These are phyloP conservation scores for Gardenia jasminoides DNA, from an alignment of 257 asterid genomes.

Conservation along the genomic window DNA sequence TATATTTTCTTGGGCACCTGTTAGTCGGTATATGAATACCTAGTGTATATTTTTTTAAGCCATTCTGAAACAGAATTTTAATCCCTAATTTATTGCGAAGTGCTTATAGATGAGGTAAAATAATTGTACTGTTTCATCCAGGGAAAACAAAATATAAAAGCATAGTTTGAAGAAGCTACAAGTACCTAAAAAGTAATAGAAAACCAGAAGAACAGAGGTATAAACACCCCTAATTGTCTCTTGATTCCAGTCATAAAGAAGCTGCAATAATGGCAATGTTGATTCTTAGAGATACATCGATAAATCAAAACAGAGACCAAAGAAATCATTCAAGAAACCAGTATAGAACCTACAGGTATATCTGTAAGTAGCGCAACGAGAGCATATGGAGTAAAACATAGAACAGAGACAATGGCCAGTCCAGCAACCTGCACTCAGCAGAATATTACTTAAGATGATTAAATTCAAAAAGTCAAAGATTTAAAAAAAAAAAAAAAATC, in stretches of 20 bases:
- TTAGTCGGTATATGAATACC: not conserved
- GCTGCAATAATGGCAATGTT: constrained; percentile 45
- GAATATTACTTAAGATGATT: not conserved
- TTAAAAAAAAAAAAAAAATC: not conserved
- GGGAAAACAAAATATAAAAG: not conserved
- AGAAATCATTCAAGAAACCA: constrained; percentile 1
- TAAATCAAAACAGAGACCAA: constrained; percentile 6
- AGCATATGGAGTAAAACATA: constrained; percentile 81
- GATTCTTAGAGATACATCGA: constrained; percentile 8
- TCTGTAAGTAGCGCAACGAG: constrained; percentile 59
- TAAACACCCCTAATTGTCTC: constrained; percentile 35
- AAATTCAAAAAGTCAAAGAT: not conserved
- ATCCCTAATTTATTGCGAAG: not conserved
- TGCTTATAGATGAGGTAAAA: not conserved
- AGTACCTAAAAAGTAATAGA: constrained; percentile 80
- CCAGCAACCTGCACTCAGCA: constrained; percentile 70
- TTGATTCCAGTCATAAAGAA: constrained; percentile 68
- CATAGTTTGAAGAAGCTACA: constrained; percentile 2
- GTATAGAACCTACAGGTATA: constrained; percentile 63
- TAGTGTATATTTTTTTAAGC: not conserved
- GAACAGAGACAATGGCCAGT: constrained; percentile 80
- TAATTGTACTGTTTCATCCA: not conserved
- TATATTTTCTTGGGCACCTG: not conserved
- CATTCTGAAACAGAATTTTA: not conserved
- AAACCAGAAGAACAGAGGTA: constrained; percentile 62